These are phyloP conservation scores for Uncinocarpus reesii DNA, from an alignment of 2,329 filamentous ascomycete species.

Conservation along the genomic window DNA sequence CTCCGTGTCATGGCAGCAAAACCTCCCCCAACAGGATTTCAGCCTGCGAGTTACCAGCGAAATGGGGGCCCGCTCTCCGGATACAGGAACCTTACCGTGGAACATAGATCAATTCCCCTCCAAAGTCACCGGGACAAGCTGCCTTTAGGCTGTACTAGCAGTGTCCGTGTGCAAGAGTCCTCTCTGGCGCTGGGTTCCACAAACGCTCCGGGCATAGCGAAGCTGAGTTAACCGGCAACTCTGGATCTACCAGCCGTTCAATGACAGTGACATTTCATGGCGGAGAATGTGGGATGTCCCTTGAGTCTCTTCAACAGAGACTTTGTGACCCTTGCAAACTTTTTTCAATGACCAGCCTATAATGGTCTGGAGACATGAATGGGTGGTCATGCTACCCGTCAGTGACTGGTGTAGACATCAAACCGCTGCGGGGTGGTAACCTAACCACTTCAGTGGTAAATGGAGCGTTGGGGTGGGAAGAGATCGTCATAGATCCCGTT, in stretches of 20 bases:
- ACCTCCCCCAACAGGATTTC: too few species aligned
- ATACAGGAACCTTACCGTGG: neutral
- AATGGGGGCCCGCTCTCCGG: neutral
- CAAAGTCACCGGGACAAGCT: neutral
- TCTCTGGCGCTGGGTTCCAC: neutral
- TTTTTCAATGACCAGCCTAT: neutral
- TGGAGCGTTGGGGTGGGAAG: neutral
- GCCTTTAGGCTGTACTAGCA: neutral
- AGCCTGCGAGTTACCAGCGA: neutral
- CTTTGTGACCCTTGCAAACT: neutral
- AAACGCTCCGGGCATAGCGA: neutral
- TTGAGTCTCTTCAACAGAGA: neutral
- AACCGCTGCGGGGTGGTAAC: neutral
- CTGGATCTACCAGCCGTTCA: constrained; percentile 1
- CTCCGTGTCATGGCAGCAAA: too few species aligned
- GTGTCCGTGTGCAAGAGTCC: neutral
- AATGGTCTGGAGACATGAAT: neutral
- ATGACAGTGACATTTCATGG: constrained; percentile 1
- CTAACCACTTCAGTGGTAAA: neutral
- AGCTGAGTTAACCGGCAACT: neutral
- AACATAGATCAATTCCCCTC: neutral
- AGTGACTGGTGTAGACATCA: neutral
- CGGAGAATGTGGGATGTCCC: neutral
- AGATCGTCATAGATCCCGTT: constrained; percentile 9
- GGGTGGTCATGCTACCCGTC: neutral